Evolutionary conservation across 768 basidiomycete species (phyloP), one percentile per base, ranked within the genome.

Genomic region (Leucosporidium yakuticum): DNA sequence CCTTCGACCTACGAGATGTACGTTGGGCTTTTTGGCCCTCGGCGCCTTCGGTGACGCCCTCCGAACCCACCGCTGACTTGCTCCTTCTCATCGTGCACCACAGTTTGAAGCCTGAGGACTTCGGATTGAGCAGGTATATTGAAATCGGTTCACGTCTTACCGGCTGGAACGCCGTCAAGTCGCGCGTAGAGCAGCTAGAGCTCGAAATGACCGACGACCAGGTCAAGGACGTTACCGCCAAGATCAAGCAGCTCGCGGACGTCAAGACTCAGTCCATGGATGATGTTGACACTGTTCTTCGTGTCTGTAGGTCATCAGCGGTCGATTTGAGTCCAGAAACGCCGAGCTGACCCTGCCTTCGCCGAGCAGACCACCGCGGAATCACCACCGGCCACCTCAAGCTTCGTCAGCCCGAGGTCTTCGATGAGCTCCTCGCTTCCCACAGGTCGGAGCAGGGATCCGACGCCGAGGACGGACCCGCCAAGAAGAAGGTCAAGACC

Each of bases 161-260:
- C 11, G 95, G 95, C 58, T 99, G 95, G 96, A 98, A 98, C 79
- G 96, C 96, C 51, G 94, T 99, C 86, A 99, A 98, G 85, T 92
- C 90, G 66, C 90, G 96, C 78, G 96, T 95, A 29, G 96, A 99
- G 81, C 96, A 99, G 79, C 86, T 99, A 56, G 88, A 91, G 67
- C 84, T 99, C 67, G 83, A 84, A 64, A 84, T 99, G 74, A 89
- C 86, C 4, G 96, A 99, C 77, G 95, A 89, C 8, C 76, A 91
- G 87, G 83, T 98, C 84, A 98, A 98, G 87, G 96, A 98, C 73
- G 95, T 91, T 34, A 98, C 96, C 4, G 87, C 88, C 80, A 97
- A 96, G 85, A 97, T 98, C 84, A 99, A 99, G 86, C 93, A 96
- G 80, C 87, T 99, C 63, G 96, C 96, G 15, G 96, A 99, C 76